phyloP scores from a whole-genome alignment of 257 asterid species.

The Coffea eugenioides region DNA sequence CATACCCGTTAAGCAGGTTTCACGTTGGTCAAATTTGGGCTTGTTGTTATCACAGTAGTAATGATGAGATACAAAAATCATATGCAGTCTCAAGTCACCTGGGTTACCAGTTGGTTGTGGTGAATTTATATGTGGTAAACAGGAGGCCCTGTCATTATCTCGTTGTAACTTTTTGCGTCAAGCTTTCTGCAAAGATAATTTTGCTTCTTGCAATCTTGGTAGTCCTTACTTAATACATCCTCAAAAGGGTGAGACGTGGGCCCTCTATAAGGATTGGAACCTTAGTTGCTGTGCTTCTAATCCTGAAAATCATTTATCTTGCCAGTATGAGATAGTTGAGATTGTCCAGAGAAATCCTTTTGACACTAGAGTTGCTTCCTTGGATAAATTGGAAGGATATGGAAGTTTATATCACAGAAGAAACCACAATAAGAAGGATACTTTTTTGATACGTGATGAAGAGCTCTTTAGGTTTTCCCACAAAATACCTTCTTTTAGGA shows the following conservation, averaged over 20 bases:
- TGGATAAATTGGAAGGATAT: constrained; percentile 52
- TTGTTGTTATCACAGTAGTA: too few species aligned
- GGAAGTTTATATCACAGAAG: constrained; percentile 8
- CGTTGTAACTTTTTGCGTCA: too few species aligned
- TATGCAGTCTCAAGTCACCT: too few species aligned
- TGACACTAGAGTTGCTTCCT: constrained; percentile 39
- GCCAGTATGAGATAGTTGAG: constrained; percentile 58
- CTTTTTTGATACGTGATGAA: not conserved
- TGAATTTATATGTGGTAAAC: too few species aligned
- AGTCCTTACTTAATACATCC: too few species aligned
- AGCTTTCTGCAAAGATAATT: too few species aligned
- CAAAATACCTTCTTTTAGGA: not conserved
- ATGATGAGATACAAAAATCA: too few species aligned
- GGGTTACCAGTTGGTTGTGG: too few species aligned
- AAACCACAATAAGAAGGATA: not conserved
- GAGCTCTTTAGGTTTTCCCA: constrained; percentile 1
- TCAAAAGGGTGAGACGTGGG: constrained; percentile 3
- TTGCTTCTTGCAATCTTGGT: too few species aligned
- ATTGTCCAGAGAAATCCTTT: constrained; percentile 40
- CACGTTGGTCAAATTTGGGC: too few species aligned
- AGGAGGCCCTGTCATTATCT: too few species aligned
- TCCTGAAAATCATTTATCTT: constrained; percentile 28
- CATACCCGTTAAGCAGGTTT: too few species aligned
- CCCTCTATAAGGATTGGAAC: constrained; percentile 30
- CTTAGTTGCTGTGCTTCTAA: constrained; percentile 34